These are phyloP conservation scores for Sporothrix brasiliensis DNA, from an alignment of 2,329 filamentous ascomycete genomes.

Conservation along the genomic window DNA sequence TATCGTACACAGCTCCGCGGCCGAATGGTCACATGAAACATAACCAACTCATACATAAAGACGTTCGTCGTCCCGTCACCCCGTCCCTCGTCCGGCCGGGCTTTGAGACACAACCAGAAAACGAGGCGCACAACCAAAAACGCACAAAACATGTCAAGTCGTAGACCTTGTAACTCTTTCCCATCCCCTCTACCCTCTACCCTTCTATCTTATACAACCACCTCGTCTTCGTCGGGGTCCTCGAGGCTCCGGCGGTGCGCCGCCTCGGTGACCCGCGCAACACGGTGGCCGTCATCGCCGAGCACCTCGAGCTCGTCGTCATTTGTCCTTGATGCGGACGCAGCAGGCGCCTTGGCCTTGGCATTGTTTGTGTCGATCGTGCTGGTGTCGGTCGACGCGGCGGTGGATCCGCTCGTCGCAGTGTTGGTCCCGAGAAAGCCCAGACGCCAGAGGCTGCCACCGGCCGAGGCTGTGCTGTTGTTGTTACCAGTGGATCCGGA, in stretches of 20 bases:
- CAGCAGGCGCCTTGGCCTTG: conserved; percentile 33
- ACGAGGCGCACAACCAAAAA: no score
- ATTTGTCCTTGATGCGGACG: no score
- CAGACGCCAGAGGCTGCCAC: conserved; percentile 52
- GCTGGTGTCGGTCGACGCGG: background rate
- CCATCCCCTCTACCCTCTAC: no score
- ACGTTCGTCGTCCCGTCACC: background rate
- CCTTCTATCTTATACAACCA: conserved; percentile 43
- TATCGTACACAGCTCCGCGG: conserved; percentile 1
- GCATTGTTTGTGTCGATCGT: conserved; percentile 27
- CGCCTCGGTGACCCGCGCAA: conserved; percentile 55
- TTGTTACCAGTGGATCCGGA: background rate
- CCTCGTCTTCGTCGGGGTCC: conserved; percentile 59
- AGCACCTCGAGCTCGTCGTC: conserved; percentile 40
- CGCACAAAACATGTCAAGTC: background rate
- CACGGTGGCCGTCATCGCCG: conserved; percentile 49
- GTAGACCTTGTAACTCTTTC: background rate
- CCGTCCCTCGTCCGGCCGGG: background rate
- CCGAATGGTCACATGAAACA: background rate
- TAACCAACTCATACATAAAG: background rate
- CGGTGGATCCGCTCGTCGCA: background rate
- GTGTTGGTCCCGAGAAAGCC: conserved; percentile 37
- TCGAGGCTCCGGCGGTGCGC: conserved; percentile 61
- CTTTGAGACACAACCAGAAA: background rate
- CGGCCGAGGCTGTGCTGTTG: background rate